Conservation (phyloP, 225 moss, liverwort and hornwort species). For the Bryoerythrophyllum caledonicum region DNA sequence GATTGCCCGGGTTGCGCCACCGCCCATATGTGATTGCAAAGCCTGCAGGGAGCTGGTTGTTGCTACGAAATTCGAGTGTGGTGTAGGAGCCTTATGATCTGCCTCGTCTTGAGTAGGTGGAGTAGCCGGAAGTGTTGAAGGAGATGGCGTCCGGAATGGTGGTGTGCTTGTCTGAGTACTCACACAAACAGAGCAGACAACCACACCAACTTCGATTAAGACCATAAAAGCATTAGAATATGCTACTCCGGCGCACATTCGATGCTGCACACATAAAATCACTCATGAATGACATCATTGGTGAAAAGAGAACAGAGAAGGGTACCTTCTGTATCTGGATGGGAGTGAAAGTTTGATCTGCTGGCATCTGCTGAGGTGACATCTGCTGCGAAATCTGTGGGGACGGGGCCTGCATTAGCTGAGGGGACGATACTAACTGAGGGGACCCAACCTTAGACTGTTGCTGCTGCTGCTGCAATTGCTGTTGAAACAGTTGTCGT, state of each 20-base stretch:
- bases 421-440: conserved; percentile 90
- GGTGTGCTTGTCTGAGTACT: conserved; percentile 76
- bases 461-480: conserved; percentile 79
- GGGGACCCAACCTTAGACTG: conserved; percentile 77
- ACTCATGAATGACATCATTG: conserved; percentile 6
- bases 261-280: background rate
- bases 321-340: conserved; percentile 72
- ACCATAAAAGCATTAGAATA: conserved; percentile 10
- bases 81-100: conserved; percentile 68
- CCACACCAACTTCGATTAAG: conserved; percentile 15
- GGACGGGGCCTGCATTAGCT: conserved; percentile 83
- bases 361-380: conserved; percentile 86
- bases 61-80: conserved; percentile 43
- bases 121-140: conserved; percentile 77
- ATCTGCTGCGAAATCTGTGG: conserved; percentile 90
- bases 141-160: conserved; percentile 92
- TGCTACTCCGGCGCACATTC: conserved; percentile 1
- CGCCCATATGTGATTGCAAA: conserved; percentile 60
- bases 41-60: conserved; percentile 69
- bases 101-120: conserved; percentile 76
- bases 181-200: conserved; percentile 22
- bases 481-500: conserved; percentile 49
- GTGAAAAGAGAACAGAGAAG: conserved; percentile 19
- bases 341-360: conserved; percentile 75
- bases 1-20: conserved; percentile 60